A percentile compares a stretch with the other conserved stretches of the same genome.
Conservation (phyloP, 441 rosid species). For the Bruguiera hainesii region DNA sequence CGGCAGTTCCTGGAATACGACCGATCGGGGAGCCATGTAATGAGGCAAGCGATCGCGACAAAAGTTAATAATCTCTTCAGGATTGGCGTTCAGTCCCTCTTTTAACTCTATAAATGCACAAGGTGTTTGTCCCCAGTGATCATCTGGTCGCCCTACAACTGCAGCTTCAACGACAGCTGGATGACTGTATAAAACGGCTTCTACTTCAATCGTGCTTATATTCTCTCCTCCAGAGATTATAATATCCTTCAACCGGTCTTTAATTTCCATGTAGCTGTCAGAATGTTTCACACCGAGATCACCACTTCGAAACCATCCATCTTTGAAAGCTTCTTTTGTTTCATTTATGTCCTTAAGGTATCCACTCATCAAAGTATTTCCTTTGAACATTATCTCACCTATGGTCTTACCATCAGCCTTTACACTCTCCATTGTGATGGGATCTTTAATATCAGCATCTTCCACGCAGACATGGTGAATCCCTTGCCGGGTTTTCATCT, state of each 20-base stretch:
- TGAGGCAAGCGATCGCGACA: constrained; percentile 51
- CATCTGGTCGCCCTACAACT: constrained; percentile 68
- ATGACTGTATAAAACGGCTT: constrained; percentile 54
- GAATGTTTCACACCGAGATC: constrained; percentile 68
- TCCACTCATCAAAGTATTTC: constrained; percentile 81
- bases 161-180: constrained; percentile 74
- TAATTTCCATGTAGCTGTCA: constrained; percentile 64
- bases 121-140: constrained; percentile 76
- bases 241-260: constrained; percentile 68
- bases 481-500: constrained; percentile 59
- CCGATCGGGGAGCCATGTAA: constrained; percentile 61
- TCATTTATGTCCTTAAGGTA: constrained; percentile 55
- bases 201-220: constrained; percentile 71
- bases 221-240: constrained; percentile 74
- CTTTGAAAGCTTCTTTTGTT: constrained; percentile 52
- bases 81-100: constrained; percentile 40
- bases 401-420: constrained; percentile 53
- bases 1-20: constrained; percentile 61
- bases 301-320: constrained; percentile 69
- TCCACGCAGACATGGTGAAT: constrained; percentile 52
- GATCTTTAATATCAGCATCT: constrained; percentile 54
- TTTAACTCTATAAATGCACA: constrained; percentile 74
- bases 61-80: constrained; percentile 44
- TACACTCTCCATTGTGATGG: constrained; percentile 48
- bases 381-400: constrained; percentile 74